Conservation (phyloP, 2,329 filamentous ascomycete species). For the Xylaria sp. region DNA sequence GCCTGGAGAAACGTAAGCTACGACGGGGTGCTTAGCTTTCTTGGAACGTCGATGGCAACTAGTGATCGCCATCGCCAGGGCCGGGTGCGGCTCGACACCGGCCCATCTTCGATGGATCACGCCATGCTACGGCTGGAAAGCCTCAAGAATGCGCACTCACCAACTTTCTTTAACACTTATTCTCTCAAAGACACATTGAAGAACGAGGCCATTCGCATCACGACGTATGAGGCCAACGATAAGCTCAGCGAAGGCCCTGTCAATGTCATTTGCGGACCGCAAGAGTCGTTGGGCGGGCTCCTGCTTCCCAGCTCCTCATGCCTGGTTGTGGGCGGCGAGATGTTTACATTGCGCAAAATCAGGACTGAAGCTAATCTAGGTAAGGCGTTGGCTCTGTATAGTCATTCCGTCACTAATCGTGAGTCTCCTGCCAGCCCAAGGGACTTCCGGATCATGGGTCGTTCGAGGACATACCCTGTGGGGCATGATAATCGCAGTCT, state of each 20-base stretch:
- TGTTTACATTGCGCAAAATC: constrained; percentile 9
- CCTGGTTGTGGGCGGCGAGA: constrained; percentile 3
- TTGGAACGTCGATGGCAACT: constrained; percentile 4
- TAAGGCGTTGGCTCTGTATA: not conserved
- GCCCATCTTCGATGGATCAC: not conserved
- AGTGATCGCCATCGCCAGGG: not conserved
- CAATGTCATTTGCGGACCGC: constrained; percentile 2
- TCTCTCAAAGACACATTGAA: not conserved
- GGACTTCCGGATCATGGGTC: constrained; percentile 6
- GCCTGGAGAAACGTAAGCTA: constrained; percentile 9
- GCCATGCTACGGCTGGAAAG: constrained; percentile 5
- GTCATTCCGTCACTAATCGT: not conserved
- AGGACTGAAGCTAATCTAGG: constrained; percentile 5
- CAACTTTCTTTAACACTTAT: constrained; percentile 4
- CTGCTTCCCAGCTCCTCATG: constrained; percentile 4
- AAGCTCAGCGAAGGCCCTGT: constrained; percentile 8
- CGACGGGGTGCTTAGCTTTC: constrained; percentile 11
- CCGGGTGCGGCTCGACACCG: not conserved
- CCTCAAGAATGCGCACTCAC: not conserved
- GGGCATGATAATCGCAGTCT: constrained; percentile 15
- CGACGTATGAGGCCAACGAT: constrained; percentile 1
- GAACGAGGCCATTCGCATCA: not conserved
- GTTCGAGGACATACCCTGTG: constrained; percentile 6
- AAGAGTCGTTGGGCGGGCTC: not conserved
- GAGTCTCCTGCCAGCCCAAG: constrained; percentile 4